Base-by-base conservation (phyloP, 495 filamentous ascomycete genomes). In the Lasiosphaeria miniovina region DNA sequence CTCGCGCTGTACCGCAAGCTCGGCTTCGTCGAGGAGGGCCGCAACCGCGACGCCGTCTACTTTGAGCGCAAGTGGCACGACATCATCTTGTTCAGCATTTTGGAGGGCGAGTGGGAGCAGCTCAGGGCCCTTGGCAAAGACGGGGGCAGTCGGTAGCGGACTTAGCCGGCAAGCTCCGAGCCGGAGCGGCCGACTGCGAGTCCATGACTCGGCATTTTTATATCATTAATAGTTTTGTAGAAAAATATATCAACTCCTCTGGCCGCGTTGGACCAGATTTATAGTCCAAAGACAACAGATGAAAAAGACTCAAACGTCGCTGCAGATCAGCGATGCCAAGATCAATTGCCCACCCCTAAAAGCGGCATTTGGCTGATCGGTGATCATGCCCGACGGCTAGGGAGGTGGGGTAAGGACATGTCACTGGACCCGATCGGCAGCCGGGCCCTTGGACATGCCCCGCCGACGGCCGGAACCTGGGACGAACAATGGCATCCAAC, bases 21-120 rank as follows among this genome's bases (percentile, higher is more conserved):
- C n/a, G 80, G 81, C 0, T 83, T 84, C 60, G 71, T 69, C 52
- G 61, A 70, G 32, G 81, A 84, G 65, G 81, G 80, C 3, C 65
- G 74, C 33, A 64, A 70, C n/a, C 68, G 81, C 41, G 79, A 84
- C 60, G 60, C 59, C 1, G 41, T 81, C 6, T 75, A 69, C 66
- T 69, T 71, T 63, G 62, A 74, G 55, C 74, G 80, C 35, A 55
- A 55, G 14, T 83, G 76, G 75, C 71, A 77, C 54, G 80, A 82
- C 68, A 33, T 69, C 33, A 33, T 82, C 1, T 40, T 54, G 8
- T 71, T 77, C 5, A 64, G 69, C 0, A 81, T 84, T 71, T 57
- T 83, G 54, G 79, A 80, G 55, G 49, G 68, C 50, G 80, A 84
- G 63, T 82, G 77, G 80, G 70, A 73, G 52, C 54, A 52, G 10